Evolutionary conservation across 441 rosid genomes (phyloP), one percentile per base, ranked within the genome.

Genomic region (Euphorbia schlechtendalii): DNA sequence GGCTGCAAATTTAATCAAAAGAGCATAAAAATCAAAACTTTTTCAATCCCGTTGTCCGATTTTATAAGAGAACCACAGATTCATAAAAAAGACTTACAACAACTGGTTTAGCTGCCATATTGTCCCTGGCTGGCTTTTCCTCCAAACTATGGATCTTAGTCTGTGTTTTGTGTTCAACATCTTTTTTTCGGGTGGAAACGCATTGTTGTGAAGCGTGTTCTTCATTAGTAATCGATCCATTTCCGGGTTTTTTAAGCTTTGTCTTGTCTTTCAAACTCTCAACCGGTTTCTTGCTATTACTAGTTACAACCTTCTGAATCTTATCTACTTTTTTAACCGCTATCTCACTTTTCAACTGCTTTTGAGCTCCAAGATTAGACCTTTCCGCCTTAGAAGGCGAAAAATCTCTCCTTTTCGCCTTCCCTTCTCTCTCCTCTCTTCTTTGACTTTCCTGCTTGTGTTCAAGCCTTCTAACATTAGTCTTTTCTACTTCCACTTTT

Each of bases 1-100:
- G 56, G 70, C 97, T 89, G 82, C 77, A 76, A 1, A 76, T 32
- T 46, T 46, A 46, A 46, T 14, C 51, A 67, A 73, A 59, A 55
- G 69, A 38, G 63, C 59, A 45, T 18, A 6, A 41, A 36, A 12
- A 68, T 54, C 63, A 56, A 43, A 63, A 12, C 22, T 49, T 57
- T 51, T 66, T 48, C 32, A 5, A 17, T 68, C 2, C 13, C 40
- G 8, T 4, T 28, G 30, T 46, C 48, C 55, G 43, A 0, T 21
- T 14, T 8, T 51, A 5, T 17, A 52, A 25, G 10, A 65, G 20
- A 25, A 20, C 54, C 46, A 51, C 4, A 38, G 48, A 56, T 25
- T 41, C 34, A 38, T 20, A 65, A 52, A 51, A 17, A 57, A 67
- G 43, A 75, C 84, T 77, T 67, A 86, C 88, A 43, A 11, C 59